phyloP scores from a whole-genome alignment of 2,329 filamentous ascomycete genomes.

The Lasiodiplodia theobromae region DNA sequence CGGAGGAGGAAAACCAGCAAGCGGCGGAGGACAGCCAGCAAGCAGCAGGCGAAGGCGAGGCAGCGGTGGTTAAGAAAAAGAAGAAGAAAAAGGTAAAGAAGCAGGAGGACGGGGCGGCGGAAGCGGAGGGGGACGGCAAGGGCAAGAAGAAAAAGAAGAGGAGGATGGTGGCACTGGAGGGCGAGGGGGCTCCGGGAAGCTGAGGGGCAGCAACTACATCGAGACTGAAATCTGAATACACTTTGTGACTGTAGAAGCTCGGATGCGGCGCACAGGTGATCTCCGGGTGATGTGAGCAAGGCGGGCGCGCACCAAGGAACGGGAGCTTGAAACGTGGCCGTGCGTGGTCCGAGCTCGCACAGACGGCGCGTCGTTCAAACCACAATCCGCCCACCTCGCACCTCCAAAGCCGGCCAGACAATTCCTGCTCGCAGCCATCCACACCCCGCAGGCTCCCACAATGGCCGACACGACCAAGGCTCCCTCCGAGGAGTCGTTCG shows the following conservation, averaged over 20 bases:
- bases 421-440: slow-evolving; percentile 29
- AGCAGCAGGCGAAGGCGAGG: slow-evolving; percentile 26
- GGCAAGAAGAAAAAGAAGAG: slow-evolving; percentile 53
- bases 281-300: neutral
- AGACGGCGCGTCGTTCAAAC: neutral
- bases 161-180: slow-evolving; percentile 39
- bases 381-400: slow-evolving; percentile 24
- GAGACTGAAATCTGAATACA: neutral
- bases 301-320: slow-evolving; percentile 6
- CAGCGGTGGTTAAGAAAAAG: slow-evolving; percentile 38
- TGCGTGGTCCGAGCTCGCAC: slow-evolving; percentile 25
- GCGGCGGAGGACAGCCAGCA: slow-evolving; percentile 32
- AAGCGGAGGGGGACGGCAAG: slow-evolving; percentile 33
- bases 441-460: slow-evolving; percentile 26
- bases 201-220: neutral
- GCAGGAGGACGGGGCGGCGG: slow-evolving; percentile 32
- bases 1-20: slow-evolving; percentile 31
- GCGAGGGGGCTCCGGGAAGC: neutral
- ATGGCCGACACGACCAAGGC: slow-evolving; percentile 45
- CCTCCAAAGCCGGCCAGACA: neutral
- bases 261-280: slow-evolving; percentile 18
- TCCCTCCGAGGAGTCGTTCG: slow-evolving; percentile 63
- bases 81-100: slow-evolving; percentile 53
- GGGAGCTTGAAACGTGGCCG: slow-evolving; percentile 30
- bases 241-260: neutral